Percentiles rank a stretch among this genome's conserved stretches.
These are phyloP conservation scores for Rubia peregrina DNA, from an alignment of 305 asterid species.

Conservation along the genomic window DNA sequence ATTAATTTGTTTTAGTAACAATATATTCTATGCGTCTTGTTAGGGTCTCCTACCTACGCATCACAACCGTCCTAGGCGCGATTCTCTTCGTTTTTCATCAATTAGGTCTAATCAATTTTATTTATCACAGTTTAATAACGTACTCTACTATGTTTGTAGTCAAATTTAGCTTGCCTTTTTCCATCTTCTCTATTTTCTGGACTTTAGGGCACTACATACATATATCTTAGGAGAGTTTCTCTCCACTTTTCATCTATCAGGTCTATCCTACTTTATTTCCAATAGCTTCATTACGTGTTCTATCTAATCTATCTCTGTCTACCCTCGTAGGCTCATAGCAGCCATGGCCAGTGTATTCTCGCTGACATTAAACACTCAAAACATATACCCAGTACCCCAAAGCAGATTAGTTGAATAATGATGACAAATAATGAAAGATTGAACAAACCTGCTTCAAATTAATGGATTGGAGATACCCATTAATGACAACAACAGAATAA, in stretches of 20 bases:
- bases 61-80: too few species aligned
- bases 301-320: background rate
- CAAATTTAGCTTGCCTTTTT: background rate
- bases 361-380: background rate
- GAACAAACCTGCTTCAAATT: conserved; percentile 68
- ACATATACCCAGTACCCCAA: background rate
- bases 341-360: background rate
- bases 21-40: too few species aligned
- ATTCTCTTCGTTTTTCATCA: background rate
- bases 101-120: background rate
- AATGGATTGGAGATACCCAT: conserved; percentile 85
- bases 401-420: background rate
- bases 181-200: background rate
- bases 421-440: background rate
- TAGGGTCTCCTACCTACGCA: too few species aligned
- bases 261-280: background rate
- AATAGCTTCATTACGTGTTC: background rate
- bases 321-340: background rate
- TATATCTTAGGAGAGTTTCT: background rate
- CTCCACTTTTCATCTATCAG: background rate
- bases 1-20: too few species aligned
- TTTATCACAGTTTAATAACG: background rate
- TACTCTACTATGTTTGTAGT: background rate
- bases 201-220: background rate
- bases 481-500: conserved; percentile 66